Percentiles rank a stretch among this genome's conserved stretches.
These are phyloP conservation scores for Tuber melanosporum DNA, from an alignment of 495 filamentous ascomycete species.

Conservation along the genomic window DNA sequence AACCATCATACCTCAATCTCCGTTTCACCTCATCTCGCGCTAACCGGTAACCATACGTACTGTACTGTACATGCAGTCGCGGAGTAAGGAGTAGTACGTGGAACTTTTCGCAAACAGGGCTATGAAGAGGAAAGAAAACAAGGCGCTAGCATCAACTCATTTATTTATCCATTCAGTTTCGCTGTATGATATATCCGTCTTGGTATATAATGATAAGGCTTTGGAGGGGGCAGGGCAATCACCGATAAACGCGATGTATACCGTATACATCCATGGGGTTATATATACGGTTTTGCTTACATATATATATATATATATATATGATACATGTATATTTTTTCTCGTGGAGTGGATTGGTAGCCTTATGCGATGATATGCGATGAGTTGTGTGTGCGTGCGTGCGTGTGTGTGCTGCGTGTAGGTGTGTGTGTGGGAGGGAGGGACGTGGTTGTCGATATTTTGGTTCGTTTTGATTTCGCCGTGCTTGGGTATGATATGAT, in stretches of 20 bases:
- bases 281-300: neutral
- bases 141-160: neutral
- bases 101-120: neutral
- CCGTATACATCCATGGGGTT: neutral
- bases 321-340: no score
- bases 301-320: no score
- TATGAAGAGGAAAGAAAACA: neutral
- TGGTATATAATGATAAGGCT: neutral
- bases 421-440: neutral
- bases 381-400: neutral
- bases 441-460: neutral
- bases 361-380: conserved; percentile 1
- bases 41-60: neutral
- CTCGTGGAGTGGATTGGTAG: neutral
- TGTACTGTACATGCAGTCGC: no score
- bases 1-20: neutral
- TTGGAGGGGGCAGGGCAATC: neutral
- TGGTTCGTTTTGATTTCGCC: neutral
- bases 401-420: no score
- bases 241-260: neutral
- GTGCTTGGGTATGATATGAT: no score
- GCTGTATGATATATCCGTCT: no score
- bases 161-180: neutral
- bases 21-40: neutral
- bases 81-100: neutral